Conservation (phyloP, 768 basidiomycete species). For the Podaxis pistillaris region DNA sequence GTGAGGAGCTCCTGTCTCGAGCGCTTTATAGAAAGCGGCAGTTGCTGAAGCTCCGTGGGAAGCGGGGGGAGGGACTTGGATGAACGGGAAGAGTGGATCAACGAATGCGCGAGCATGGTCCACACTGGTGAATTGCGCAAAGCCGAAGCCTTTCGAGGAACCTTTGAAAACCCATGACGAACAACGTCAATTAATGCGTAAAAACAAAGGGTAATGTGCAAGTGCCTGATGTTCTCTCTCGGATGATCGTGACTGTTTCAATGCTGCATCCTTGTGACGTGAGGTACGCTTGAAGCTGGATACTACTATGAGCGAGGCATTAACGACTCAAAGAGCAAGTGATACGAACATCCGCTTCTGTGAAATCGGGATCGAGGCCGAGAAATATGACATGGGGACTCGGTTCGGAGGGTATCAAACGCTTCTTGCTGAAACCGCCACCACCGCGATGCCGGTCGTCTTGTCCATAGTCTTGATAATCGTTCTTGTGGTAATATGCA, state of each 20-base stretch:
- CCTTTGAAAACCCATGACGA: constrained; percentile 74
- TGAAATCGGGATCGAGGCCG: constrained; percentile 88
- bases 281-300: constrained; percentile 79
- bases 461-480: constrained; percentile 46
- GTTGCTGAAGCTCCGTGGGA: constrained; percentile 82
- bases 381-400: constrained; percentile 95
- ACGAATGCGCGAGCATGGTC: constrained; percentile 92
- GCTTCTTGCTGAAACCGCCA: constrained; percentile 61
- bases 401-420: constrained; percentile 78
- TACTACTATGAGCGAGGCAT: constrained; percentile 20
- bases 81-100: constrained; percentile 85
- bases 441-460: constrained; percentile 47
- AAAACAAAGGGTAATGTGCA: constrained; percentile 75
- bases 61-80: constrained; percentile 89
- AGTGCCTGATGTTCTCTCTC: constrained; percentile 96
- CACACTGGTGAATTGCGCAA: constrained; percentile 86
- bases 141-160: constrained; percentile 94
- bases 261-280: constrained; percentile 68
- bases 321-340: constrained; percentile 30
- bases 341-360: constrained; percentile 82
- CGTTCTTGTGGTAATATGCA: constrained; percentile 29
- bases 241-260: constrained; percentile 92
- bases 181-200: constrained; percentile 72
- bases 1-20: constrained; percentile 68
- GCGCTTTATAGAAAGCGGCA: constrained; percentile 67